These are phyloP conservation scores for Meyerozyma sp. DNA, from an alignment of 1,139 yeast genomes.

Conservation along the genomic window DNA sequence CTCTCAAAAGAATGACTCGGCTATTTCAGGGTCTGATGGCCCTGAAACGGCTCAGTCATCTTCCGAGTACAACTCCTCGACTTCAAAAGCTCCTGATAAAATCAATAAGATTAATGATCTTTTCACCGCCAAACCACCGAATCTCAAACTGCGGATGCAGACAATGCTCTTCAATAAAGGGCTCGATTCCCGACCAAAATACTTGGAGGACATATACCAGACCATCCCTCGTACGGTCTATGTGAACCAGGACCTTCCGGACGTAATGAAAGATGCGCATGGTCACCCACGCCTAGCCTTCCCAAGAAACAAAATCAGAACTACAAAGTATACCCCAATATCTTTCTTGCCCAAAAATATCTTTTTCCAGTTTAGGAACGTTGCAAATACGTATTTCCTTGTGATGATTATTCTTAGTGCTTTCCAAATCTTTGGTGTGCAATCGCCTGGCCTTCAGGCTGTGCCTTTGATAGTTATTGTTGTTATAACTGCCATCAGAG, in stretches of 20 bases:
- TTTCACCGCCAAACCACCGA: slow-evolving; percentile 25
- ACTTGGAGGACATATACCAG: slow-evolving; percentile 29
- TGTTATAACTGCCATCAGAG: slow-evolving; percentile 48
- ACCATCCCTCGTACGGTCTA: slow-evolving; percentile 33
- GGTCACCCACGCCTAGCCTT: slow-evolving; percentile 28
- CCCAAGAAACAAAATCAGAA: slow-evolving; percentile 53
- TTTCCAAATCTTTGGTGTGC: slow-evolving; percentile 53
- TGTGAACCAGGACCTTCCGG: slow-evolving; percentile 27
- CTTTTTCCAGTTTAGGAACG: slow-evolving; percentile 45
- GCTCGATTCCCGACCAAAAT: slow-evolving; percentile 28
- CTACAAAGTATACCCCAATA: slow-evolving; percentile 56
- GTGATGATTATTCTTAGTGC: slow-evolving; percentile 47
- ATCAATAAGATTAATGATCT: slow-evolving; percentile 16
- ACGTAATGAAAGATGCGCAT: background rate
- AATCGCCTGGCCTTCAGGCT: slow-evolving; percentile 49
- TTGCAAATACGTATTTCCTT: slow-evolving; percentile 54
- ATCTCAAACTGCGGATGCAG: slow-evolving; percentile 23
- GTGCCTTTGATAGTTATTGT: slow-evolving; percentile 59
- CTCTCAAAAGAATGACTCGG: background rate
- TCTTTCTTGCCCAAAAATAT: slow-evolving; percentile 51
- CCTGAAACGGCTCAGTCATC: background rate
- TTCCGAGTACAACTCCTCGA: background rate
- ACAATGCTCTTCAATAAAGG: slow-evolving; percentile 27
- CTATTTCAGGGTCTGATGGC: background rate
- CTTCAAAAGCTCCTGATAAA: background rate